Evolutionary conservation across 495 filamentous ascomycete species (phyloP), one percentile per base, ranked within the genome.

Genomic region (Penicillium coffeae): DNA sequence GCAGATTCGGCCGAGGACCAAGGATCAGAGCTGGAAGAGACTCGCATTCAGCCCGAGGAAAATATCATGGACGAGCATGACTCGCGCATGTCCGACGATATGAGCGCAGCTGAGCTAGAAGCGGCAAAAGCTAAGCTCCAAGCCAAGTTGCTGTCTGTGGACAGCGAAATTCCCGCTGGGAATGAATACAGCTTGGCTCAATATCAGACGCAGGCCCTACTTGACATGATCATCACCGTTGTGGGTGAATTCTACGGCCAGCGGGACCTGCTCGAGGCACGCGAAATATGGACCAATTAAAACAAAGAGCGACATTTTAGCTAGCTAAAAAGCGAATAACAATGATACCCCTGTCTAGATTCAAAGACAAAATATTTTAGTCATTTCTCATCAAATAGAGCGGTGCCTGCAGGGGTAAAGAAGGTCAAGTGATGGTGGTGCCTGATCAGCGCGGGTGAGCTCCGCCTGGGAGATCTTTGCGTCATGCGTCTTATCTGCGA

Each of bases 151-250:
- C 64, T 59, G 36, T 60, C 44, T 34, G 50, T 20, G 20, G 52
- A 20, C 1, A 42, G 55, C 16, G 50, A 52, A 8, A 38, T 55
- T 20, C 10, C 37, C 32, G 14, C 42, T 12, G 40, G 53, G 14
- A 6, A 8, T 2, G 36, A 51, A 5, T 21, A 38, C 3, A 34
- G 49, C 3, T 20, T 4, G 43, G 47, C 12, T 12, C 25, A 12
- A 37, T 59, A 57, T 32, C 69, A 69, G 45, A 66, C 55, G 30
- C 64, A 68, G 42, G 67, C 69, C 18, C 85, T 86, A 45, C 73
- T 96, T 6, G 92, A 96, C 62, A 95, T 95, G 88, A 88, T 96
- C 48, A 75, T 98, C 44, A 91, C 88, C 0, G 75, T 98, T 21
- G 85, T 87, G 33, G 93, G 90, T 54, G 90, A 96, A 67, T 82